These are phyloP conservation scores for Stylonectria norvegica DNA, from an alignment of 2,329 filamentous ascomycete genomes.

Conservation along the genomic window DNA sequence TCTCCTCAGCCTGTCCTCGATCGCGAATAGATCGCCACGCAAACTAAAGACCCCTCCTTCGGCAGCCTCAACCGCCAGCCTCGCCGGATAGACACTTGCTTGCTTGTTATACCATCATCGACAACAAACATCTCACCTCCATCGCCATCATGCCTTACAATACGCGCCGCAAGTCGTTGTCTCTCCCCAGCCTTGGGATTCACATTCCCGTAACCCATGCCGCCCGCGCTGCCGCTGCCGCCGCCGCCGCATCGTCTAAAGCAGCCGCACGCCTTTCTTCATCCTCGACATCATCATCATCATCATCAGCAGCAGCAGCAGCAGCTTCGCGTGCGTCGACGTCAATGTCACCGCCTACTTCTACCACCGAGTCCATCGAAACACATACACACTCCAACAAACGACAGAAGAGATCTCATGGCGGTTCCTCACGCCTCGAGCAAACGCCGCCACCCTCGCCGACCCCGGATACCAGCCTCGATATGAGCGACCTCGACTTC, in stretches of 20 bases:
- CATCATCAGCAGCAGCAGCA: no score
- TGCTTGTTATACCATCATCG: no score
- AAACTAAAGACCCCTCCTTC: slow-evolving; percentile 16
- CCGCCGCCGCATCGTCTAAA: slow-evolving; percentile 38
- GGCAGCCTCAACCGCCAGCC: no score
- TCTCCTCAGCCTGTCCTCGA: slow-evolving; percentile 10
- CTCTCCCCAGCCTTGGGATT: slow-evolving; percentile 87
- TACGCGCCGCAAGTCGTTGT: slow-evolving; percentile 93
- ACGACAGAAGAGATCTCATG: slow-evolving; percentile 77
- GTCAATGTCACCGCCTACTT: slow-evolving; percentile 32
- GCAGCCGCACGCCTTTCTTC: slow-evolving; percentile 30
- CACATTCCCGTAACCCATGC: slow-evolving; percentile 70
- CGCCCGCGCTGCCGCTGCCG: slow-evolving; percentile 50
- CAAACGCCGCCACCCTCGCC: slow-evolving; percentile 63
- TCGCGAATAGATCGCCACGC: slow-evolving; percentile 16
- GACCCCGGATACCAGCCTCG: slow-evolving; percentile 26
- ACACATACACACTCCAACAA: slow-evolving; percentile 52
- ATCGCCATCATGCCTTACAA: slow-evolving; percentile 76
- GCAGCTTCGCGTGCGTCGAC: no score
- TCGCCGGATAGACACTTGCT: no score
- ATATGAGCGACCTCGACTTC: slow-evolving; percentile 25
- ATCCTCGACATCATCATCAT: slow-evolving; percentile 27
- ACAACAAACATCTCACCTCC: no score
- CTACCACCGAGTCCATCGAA: slow-evolving; percentile 30
- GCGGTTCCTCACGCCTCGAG: slow-evolving; percentile 67